Percentiles rank a stretch among this genome's conserved stretches.
Conservation (phyloP, 345 rosid genomes). For the Eucalyptus virginea region DNA sequence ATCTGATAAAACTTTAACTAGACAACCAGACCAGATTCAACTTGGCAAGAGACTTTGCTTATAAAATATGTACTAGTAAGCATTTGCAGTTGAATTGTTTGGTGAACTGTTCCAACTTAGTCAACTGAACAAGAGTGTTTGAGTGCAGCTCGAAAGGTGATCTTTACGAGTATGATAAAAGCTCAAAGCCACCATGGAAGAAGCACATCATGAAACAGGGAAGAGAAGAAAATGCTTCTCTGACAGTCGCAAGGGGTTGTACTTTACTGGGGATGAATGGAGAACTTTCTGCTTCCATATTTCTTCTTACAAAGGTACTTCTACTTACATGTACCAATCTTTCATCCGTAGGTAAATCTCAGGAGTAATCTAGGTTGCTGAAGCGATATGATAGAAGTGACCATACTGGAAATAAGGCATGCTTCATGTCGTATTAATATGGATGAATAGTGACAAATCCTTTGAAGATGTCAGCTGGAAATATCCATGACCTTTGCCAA, state of each 20-base stretch:
- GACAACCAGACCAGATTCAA: neutral
- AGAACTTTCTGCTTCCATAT: conserved; percentile 39
- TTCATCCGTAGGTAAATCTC: neutral
- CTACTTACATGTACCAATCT: neutral
- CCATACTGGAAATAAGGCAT: neutral
- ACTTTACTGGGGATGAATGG: conserved; percentile 25
- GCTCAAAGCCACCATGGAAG: conserved; percentile 66
- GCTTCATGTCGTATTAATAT: neutral
- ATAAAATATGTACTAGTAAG: neutral
- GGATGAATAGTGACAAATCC: neutral
- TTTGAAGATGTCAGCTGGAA: neutral
- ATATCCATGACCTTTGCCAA: neutral
- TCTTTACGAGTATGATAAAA: conserved; percentile 49
- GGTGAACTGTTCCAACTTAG: neutral
- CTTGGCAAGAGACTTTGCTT: neutral
- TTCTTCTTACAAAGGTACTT: conserved; percentile 57
- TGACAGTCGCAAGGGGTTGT: conserved; percentile 27
- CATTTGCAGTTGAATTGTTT: neutral
- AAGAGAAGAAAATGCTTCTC: conserved; percentile 15
- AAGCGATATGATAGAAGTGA: neutral
- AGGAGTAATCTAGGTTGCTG: neutral
- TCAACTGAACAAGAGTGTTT: neutral
- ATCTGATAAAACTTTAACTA: neutral
- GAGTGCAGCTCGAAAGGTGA: conserved; percentile 47
- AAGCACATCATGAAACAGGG: conserved; percentile 46